Percentiles rank a stretch among this genome's conserved stretches.
Evolutionary conservation across 495 filamentous ascomycete genomes (phyloP).

Genomic region (Penicillium antarcticum): DNA sequence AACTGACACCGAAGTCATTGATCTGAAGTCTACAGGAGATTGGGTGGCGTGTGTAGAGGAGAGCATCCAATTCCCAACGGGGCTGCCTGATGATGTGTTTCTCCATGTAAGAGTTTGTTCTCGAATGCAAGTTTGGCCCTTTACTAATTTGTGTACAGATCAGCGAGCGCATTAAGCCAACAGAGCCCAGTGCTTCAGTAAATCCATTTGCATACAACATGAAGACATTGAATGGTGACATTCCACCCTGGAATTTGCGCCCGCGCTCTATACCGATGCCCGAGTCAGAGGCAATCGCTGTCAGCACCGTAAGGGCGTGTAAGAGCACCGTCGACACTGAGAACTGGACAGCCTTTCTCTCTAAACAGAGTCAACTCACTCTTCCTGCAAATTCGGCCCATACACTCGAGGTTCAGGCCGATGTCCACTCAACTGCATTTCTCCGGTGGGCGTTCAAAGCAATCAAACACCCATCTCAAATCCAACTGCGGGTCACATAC

Average conservation of each 20-base stretch:
- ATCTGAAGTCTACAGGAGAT: constrained; percentile 15
- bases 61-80: constrained; percentile 28
- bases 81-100: constrained; percentile 35
- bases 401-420: constrained; percentile 32
- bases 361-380: constrained; percentile 1
- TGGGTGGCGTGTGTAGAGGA: constrained; percentile 29
- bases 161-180: constrained; percentile 29
- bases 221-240: constrained; percentile 33
- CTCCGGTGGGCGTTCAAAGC: constrained; percentile 29
- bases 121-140: background rate
- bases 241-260: constrained; percentile 31
- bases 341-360: constrained; percentile 21
- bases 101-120: constrained; percentile 29
- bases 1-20: constrained; percentile 9
- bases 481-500: constrained; percentile 32
- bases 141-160: constrained; percentile 20
- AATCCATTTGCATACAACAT: constrained; percentile 25
- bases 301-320: constrained; percentile 21
- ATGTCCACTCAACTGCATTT: constrained; percentile 37
- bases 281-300: constrained; percentile 14
- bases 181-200: background rate
- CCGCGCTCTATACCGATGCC: constrained; percentile 34
- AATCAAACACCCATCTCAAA: constrained; percentile 5
- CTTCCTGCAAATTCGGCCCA: constrained; percentile 23
- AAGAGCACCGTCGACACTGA: constrained; percentile 11